Percentiles rank a stretch among this genome's conserved stretches.
Evolutionary conservation across 148 eudicot species (phyloP).

Genomic region (Agrostemma githago): DNA sequence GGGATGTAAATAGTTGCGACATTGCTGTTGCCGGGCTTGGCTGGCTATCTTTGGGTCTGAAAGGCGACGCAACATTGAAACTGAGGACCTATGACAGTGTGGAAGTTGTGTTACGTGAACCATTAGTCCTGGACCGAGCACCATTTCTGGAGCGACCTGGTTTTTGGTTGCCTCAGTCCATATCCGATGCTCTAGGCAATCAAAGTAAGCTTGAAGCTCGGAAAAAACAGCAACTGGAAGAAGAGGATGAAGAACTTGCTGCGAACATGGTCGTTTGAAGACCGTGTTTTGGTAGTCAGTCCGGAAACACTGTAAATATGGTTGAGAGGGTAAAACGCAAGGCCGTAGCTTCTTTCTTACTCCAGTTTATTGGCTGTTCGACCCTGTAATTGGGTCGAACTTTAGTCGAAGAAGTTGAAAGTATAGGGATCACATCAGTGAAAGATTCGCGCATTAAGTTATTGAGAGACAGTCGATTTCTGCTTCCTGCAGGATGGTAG

Average conservation of each 20-base stretch:
- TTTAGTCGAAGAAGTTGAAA: neutral
- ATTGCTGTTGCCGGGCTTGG: conserved; percentile 78
- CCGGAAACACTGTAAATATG: neutral
- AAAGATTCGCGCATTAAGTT: no score
- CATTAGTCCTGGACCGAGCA: conserved; percentile 84
- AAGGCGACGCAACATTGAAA: conserved; percentile 74
- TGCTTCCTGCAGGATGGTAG: no score
- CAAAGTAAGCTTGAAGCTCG: conserved; percentile 62
- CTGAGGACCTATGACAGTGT: conserved; percentile 66
- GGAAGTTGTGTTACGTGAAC: conserved; percentile 63
- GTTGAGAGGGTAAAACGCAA: neutral
- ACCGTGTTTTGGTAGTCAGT: neutral
- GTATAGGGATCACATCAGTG: no score
- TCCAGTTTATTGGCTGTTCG: neutral
- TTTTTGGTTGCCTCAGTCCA: conserved; percentile 82
- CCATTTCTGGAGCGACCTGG: conserved; percentile 73
- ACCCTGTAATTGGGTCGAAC: neutral
- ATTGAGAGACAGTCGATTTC: no score
- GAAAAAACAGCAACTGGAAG: conserved; percentile 38
- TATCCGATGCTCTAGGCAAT: conserved; percentile 76
- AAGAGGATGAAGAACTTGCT: conserved; percentile 22
- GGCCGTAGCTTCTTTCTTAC: neutral
- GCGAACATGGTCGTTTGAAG: conserved; percentile 25
- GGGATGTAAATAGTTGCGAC: conserved; percentile 81
- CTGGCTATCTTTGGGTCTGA: conserved; percentile 88